Percentiles rank a stretch among this genome's conserved stretches.
phyloP scores from a whole-genome alignment of 805 yeast species.

The Hermanozyma aechmeae region DNA sequence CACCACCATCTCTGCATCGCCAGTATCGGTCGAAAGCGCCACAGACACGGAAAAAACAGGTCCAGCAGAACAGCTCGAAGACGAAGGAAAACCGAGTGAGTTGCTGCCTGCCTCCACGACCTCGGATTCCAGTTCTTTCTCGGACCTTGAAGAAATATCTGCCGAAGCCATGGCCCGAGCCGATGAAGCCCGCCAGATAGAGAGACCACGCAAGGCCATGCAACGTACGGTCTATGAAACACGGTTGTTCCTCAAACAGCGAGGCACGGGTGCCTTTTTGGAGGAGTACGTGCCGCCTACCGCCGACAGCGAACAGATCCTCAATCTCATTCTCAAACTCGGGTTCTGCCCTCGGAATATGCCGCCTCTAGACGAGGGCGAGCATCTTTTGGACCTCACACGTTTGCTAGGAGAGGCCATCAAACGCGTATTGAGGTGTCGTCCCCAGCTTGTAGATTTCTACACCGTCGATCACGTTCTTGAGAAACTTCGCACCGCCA shows the following conservation, averaged over 20 bases:
- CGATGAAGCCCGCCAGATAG: no score
- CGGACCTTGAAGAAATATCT: no score
- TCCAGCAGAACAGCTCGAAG: no score
- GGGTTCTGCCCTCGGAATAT: constrained; percentile 45
- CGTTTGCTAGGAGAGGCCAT: constrained; percentile 54
- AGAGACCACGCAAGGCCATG: no score
- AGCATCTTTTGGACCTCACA: constrained; percentile 37
- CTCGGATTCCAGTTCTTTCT: no score
- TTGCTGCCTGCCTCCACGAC: no score
- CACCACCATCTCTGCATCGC: no score
- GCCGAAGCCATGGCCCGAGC: no score
- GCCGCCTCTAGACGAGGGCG: constrained; percentile 26
- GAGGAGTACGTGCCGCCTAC: constrained; percentile 52
- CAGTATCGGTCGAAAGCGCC: no score
- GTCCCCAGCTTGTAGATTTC: constrained; percentile 47
- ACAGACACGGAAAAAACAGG: no score
- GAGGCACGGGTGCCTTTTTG: constrained; percentile 55
- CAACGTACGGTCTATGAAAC: constrained; percentile 14
- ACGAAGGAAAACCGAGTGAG: no score
- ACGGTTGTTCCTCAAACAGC: constrained; percentile 40
- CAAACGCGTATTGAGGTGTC: constrained; percentile 46
- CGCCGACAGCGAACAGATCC: constrained; percentile 49
- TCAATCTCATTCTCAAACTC: constrained; percentile 46
- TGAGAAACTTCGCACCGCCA: constrained; percentile 20
- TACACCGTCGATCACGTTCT: constrained; percentile 51